These are phyloP conservation scores for Lolium multiflorum DNA, from an alignment of 176 grass and related monocot genomes.

Conservation along the genomic window DNA sequence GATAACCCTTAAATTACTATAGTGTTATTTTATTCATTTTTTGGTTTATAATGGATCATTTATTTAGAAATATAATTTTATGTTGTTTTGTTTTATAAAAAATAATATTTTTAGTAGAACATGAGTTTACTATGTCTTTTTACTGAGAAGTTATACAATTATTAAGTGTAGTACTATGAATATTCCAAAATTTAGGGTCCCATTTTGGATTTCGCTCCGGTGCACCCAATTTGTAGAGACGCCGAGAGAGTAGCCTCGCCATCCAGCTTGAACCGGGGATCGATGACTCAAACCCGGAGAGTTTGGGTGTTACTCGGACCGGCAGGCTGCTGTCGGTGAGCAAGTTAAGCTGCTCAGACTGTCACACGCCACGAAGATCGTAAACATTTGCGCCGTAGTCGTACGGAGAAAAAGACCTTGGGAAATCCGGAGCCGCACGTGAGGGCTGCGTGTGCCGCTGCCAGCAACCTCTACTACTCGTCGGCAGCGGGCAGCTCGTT, in stretches of 20 bases:
- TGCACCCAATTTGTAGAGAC: no score
- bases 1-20: no score
- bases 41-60: no score
- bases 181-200: no score
- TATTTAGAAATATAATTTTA: no score
- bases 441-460: conserved; percentile 42
- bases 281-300: conserved; percentile 13
- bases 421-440: conserved; percentile 66
- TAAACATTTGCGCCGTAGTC: conserved; percentile 32
- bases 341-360: background rate
- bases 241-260: background rate
- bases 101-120: no score
- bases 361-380: background rate
- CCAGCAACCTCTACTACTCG: background rate
- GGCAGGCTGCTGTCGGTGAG: conserved; percentile 44
- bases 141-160: no score
- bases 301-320: conserved; percentile 34
- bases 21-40: no score
- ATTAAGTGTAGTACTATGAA: no score
- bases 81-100: no score
- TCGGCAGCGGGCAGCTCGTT: background rate
- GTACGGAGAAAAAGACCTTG: conserved; percentile 39
- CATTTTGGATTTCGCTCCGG: no score
- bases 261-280: background rate
- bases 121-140: no score